Conservation (phyloP, 768 basidiomycete genomes). For the Macrolepiota albuminosa region DNA sequence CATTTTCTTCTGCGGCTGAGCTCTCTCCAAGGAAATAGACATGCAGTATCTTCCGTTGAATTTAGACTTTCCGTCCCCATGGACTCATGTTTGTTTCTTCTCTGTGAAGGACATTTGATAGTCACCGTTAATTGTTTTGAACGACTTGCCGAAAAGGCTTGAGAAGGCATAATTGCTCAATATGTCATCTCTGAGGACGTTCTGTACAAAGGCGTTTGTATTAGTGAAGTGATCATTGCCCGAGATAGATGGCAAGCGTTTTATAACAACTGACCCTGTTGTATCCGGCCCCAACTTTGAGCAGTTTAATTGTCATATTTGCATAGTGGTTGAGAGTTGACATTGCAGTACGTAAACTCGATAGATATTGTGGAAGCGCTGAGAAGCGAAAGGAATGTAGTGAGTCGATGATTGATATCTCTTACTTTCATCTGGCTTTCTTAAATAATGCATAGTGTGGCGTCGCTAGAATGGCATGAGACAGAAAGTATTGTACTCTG, state of each 20-base stretch:
- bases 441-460: too few relatives aligned
- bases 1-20: neutral
- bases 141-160: neutral
- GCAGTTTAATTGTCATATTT: neutral
- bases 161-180: neutral
- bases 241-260: neutral
- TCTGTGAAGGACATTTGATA: fast-evolving
- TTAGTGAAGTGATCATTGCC: neutral
- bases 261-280: neutral
- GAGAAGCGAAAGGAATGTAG: neutral
- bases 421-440: neutral
- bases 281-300: neutral
- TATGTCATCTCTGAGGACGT: neutral
- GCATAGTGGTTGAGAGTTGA: neutral
- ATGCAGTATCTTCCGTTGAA: neutral
- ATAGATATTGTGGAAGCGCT: neutral
- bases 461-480: too few relatives aligned
- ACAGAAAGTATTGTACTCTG: too few relatives aligned
- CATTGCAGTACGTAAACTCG: neutral
- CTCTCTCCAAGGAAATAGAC: neutral
- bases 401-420: neutral
- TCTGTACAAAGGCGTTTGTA: neutral
- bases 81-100: neutral
- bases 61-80: neutral
- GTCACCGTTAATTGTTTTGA: neutral